Evolutionary conservation across 208 protist genomes (phyloP), one percentile per base, ranked within the genome.

Genomic region (Leishmania arabica): DNA sequence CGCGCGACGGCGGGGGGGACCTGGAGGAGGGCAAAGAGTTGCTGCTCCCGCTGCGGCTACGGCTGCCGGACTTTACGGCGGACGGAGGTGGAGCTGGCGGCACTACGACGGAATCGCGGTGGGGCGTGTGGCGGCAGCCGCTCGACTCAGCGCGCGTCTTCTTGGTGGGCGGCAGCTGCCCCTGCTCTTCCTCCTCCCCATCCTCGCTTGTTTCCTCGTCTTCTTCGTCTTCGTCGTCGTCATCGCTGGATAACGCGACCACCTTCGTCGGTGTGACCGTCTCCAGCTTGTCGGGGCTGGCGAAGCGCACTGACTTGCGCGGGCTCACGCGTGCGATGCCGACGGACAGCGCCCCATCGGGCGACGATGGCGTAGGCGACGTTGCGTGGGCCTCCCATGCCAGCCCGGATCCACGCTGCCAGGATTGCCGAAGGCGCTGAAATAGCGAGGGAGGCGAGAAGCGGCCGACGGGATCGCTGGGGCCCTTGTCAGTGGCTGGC

Each of bases 291-390:
- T 84, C 86, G 40, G 84, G 84, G 47, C 90, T 90, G 53, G 89
- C 84, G 73, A 96, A 96, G 64, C 72, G 85, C 71, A 96, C 92
- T 27, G 92, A 96, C 92, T 96, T 96, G 69, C 92, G 90, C n/a
- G 86, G 83, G 71, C 69, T 75, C 72, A 70, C n/a, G 24, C 74
- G 66, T 13, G 53, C n/a, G 4, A 5, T 53, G 79, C 79, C 42
- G 47, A 40, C 45, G n/a, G 6, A 34, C 51, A 56, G 65, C 15
- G 79, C 76, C 31, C 47, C 80, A 40, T 69, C 56, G 7, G 76
- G 60, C 11, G 79, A 17, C 42, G 47, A 77, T 3, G 79, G 80
- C 13, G 56, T n/a, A 34, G 80, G 80, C 9, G 84, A 84, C 11
- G 75, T 42, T 47, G 56, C 42, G 40, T 31, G 45, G 8, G 42